Percentiles rank a stretch among this genome's conserved stretches.
Evolutionary conservation across 352 stramenopile species (phyloP).

Genomic region (Globisporangium parvum): DNA sequence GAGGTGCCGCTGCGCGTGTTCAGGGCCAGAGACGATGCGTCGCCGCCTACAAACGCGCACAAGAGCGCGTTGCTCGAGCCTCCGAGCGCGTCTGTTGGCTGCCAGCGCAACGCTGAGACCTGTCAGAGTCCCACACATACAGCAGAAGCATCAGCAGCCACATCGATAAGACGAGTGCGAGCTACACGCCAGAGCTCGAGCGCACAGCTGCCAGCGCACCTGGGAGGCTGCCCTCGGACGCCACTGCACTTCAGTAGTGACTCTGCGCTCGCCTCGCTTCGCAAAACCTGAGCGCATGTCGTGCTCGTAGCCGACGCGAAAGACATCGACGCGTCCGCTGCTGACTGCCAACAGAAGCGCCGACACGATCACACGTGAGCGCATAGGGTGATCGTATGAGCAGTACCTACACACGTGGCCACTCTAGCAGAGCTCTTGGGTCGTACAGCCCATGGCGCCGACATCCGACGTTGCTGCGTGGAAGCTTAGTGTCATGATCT

Average conservation of each 20-base stretch:
- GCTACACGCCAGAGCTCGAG: not conserved
- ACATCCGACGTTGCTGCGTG: slow-evolving; percentile 12
- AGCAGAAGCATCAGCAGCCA: not conserved
- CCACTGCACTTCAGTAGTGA: not conserved
- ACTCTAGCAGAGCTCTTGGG: not conserved
- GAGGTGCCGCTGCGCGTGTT: not conserved
- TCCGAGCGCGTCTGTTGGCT: not conserved
- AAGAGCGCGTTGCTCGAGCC: not conserved
- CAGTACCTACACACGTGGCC: not conserved
- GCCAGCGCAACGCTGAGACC: slow-evolving; percentile 13
- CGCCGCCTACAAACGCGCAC: slow-evolving; percentile 1
- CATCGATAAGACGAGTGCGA: not conserved
- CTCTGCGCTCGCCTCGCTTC: not conserved
- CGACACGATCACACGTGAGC: not conserved
- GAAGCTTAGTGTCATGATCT: slow-evolving; percentile 29
- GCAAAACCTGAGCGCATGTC: slow-evolving; percentile 5
- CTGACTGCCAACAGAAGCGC: slow-evolving; percentile 2
- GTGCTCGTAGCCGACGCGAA: slow-evolving; percentile 1
- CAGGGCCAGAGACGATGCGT: not conserved
- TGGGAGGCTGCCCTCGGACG: not conserved
- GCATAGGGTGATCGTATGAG: not conserved
- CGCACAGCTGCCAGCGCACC: not conserved
- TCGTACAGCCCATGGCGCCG: slow-evolving; percentile 33
- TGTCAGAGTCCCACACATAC: not conserved
- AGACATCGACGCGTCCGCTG: slow-evolving; percentile 6